A percentile compares a stretch with the other conserved stretches of the same genome.
Conservation (phyloP, 148 eudicot species). For the Amaranthus palmeri region DNA sequence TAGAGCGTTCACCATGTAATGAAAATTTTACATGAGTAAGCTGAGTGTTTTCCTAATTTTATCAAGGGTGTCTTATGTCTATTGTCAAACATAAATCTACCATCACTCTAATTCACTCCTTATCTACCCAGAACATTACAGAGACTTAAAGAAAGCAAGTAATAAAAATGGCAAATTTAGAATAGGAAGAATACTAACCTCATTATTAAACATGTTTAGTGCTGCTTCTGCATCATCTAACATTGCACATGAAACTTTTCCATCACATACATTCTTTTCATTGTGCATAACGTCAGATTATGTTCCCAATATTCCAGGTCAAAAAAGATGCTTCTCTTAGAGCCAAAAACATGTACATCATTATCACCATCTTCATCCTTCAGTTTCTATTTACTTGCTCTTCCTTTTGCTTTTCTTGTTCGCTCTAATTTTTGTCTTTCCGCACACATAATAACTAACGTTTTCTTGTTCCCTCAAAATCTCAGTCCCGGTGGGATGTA, state of each 20-base stretch:
- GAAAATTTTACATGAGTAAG: too few species aligned
- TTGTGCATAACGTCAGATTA: too few species aligned
- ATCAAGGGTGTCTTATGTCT: too few species aligned
- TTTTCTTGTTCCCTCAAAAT: slow-evolving; percentile 3
- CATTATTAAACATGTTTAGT: too few species aligned
- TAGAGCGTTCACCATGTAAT: too few species aligned
- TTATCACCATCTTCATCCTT: not conserved
- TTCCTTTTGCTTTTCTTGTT: slow-evolving; percentile 9
- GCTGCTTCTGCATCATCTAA: too few species aligned
- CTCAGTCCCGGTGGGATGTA: not conserved
- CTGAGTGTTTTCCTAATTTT: too few species aligned
- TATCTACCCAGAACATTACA: slow-evolving; percentile 16
- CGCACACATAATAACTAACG: not conserved
- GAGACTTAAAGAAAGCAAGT: not conserved
- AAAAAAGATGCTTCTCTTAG: not conserved
- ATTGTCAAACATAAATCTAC: too few species aligned
- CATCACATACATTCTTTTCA: too few species aligned
- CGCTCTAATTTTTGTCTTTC: not conserved
- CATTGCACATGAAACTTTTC: too few species aligned
- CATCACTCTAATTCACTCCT: slow-evolving; percentile 15
- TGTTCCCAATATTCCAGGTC: not conserved
- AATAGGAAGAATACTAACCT: too few species aligned
- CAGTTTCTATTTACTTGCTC: not conserved
- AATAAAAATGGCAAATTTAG: slow-evolving; percentile 48
- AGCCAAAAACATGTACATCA: not conserved